Base-by-base conservation (phyloP, 495 filamentous ascomycete genomes). In the Penicillium pancosmium region DNA sequence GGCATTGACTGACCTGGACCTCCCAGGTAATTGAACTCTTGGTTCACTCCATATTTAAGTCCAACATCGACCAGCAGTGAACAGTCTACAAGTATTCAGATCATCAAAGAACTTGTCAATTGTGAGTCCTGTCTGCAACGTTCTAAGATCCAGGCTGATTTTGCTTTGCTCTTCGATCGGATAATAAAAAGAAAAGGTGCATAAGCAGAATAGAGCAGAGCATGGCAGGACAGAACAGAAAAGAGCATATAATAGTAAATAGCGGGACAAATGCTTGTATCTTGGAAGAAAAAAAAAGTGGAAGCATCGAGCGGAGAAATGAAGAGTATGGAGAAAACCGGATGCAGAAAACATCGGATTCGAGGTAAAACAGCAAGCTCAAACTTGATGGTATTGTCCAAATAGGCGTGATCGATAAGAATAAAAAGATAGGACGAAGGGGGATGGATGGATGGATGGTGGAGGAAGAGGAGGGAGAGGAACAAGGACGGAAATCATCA, bases 401-500 rank as follows among this genome's bases (percentile, higher is more conserved):
- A 25, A 36, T 27, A 31, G 27, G 33, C 5, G 49, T 16, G 31
- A 11, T 35, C 9, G 4, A 35, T 35, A 35, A 10, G 18, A 18
- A 18, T 19, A n/a, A 19, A 18, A 9, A 18, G n/a, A 51, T 5
- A 35, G 36, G 31, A 25, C 16, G 16, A 16, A 47, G 36, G 21
- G 46, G 38, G 23, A 41, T 25, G 40, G 46, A 46, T 23, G 23
- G 23, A 23, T 23, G 40, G 5, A 38, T 18, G 43, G 19, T 2
- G 12, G 44, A 50, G 15, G 41, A 44, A 18, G 41, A 61, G 54
- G 68, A 64, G 62, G 56, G 57, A 63, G 23, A 51, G 49, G 43
- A 70, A 66, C 50, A 58, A 60, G 57, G 48, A 63, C 62, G 60
- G 59, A 60, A 63, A 73, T 65, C 67, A 67, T 73, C 64, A 66